Evolutionary conservation across 176 grass and related monocot genomes (phyloP).

Genomic region (Oryza australiensis): DNA sequence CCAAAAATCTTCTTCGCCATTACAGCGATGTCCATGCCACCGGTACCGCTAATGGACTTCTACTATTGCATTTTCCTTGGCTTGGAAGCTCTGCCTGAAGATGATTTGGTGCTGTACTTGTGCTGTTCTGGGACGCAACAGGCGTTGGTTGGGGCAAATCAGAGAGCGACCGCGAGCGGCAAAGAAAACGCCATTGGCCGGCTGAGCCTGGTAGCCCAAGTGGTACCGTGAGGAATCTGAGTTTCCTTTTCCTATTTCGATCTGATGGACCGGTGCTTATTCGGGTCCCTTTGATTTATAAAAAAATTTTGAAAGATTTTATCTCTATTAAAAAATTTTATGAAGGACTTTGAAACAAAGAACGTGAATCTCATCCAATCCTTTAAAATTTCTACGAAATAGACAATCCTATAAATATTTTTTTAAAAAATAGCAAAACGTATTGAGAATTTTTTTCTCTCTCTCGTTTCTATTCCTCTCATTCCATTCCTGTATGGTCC

Average conservation of each 20-base stretch:
- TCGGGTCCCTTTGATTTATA: no score
- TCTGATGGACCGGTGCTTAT: background rate
- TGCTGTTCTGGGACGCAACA: background rate
- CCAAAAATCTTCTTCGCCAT: conserved; percentile 15
- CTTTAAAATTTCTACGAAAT: no score
- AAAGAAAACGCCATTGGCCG: background rate
- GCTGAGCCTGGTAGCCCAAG: background rate
- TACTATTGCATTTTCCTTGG: background rate
- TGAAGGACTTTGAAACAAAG: no score
- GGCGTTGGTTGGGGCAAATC: conserved; percentile 12
- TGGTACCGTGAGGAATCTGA: conserved; percentile 38
- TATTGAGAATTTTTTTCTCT: no score
- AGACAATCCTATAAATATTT: no score
- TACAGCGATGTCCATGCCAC: conserved; percentile 22
- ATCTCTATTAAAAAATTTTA: no score
- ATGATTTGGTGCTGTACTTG: conserved; percentile 1
- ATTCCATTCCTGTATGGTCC: no score
- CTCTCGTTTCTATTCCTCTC: no score
- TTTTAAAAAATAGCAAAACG: no score
- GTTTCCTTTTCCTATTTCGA: background rate
- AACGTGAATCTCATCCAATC: no score
- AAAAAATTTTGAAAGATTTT: no score
- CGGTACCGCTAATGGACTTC: background rate
- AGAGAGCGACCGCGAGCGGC: conserved; percentile 28
- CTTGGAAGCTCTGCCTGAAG: background rate